Evolutionary conservation across 164 flowering plant genomes (phyloP).

Genomic region (Vitis labrusca): DNA sequence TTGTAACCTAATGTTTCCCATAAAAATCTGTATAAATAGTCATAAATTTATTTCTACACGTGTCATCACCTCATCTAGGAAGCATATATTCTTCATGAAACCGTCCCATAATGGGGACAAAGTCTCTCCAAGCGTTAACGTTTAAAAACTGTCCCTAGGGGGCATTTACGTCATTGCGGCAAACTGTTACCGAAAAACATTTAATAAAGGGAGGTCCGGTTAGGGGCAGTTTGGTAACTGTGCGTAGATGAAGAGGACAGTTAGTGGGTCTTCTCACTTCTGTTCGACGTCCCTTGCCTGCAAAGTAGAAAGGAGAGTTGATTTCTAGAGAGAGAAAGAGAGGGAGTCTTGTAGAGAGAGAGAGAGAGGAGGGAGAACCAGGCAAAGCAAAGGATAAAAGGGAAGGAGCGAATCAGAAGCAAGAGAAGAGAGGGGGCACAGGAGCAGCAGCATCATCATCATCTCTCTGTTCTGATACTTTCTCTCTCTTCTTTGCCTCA

Average conservation of each 20-base stretch:
- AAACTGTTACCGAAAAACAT: slow-evolving; percentile 1
- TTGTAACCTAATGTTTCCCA: too few relatives aligned
- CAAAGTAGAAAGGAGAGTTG: slow-evolving; percentile 13
- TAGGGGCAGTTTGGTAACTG: slow-evolving; percentile 25
- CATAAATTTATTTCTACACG: too few relatives aligned
- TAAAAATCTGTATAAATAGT: too few relatives aligned
- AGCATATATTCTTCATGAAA: too few relatives aligned
- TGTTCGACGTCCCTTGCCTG: slow-evolving; percentile 33
- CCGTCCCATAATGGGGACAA: too few relatives aligned
- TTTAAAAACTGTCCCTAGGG: neutral
- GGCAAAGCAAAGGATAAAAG: neutral
- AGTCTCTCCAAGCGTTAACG: too few relatives aligned
- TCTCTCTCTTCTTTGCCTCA: slow-evolving; percentile 6
- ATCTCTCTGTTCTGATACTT: slow-evolving; percentile 13
- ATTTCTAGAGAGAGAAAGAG: neutral
- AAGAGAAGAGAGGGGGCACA: slow-evolving; percentile 2
- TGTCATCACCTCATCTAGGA: too few relatives aligned
- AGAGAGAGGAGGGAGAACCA: neutral
- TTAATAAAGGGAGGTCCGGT: neutral
- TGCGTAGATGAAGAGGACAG: slow-evolving; percentile 10
- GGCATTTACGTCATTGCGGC: neutral
- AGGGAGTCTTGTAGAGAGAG: slow-evolving; percentile 3
- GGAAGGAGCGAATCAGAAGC: neutral
- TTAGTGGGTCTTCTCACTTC: slow-evolving; percentile 30
- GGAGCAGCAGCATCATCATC: neutral